Percentiles rank a stretch among this genome's conserved stretches.
phyloP scores from a whole-genome alignment of 371 early-diverging fungal species.

The Mortierella sp. region DNA sequence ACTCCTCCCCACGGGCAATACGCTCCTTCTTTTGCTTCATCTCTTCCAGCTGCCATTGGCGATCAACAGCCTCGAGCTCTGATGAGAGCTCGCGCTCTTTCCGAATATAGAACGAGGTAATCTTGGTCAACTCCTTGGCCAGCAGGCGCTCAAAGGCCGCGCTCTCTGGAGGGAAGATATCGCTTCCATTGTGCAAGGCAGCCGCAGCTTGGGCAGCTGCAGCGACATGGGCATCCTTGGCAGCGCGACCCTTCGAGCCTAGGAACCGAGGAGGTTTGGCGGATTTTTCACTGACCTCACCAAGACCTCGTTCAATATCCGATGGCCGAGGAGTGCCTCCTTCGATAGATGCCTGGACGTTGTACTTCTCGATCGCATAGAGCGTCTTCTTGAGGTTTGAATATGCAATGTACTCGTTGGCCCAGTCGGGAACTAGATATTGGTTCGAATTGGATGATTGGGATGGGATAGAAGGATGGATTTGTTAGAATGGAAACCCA shows the following conservation, averaged over 20 bases:
- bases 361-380: conserved; percentile 52
- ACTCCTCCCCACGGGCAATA: conserved; percentile 4
- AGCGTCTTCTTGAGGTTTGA: conserved; percentile 50
- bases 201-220: conserved; percentile 22
- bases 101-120: conserved; percentile 81
- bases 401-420: conserved; percentile 53
- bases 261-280: conserved; percentile 26
- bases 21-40: conserved; percentile 36
- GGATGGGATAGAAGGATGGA: not conserved
- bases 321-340: conserved; percentile 18
- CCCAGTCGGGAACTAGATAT: conserved; percentile 52
- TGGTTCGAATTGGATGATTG: not conserved
- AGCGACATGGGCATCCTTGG: conserved; percentile 11
- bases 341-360: conserved; percentile 33
- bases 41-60: conserved; percentile 51
- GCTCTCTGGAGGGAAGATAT: conserved; percentile 52
- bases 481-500: not conserved
- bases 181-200: conserved; percentile 25
- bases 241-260: conserved; percentile 5
- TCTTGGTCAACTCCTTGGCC: conserved; percentile 83
- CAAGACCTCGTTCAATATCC: conserved; percentile 36
- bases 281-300: conserved; percentile 7
- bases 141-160: conserved; percentile 56
- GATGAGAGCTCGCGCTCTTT: conserved; percentile 84
- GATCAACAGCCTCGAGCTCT: conserved; percentile 64